Base-by-base conservation (phyloP, 2,329 filamentous ascomycete species). In the Alternaria rosae region DNA sequence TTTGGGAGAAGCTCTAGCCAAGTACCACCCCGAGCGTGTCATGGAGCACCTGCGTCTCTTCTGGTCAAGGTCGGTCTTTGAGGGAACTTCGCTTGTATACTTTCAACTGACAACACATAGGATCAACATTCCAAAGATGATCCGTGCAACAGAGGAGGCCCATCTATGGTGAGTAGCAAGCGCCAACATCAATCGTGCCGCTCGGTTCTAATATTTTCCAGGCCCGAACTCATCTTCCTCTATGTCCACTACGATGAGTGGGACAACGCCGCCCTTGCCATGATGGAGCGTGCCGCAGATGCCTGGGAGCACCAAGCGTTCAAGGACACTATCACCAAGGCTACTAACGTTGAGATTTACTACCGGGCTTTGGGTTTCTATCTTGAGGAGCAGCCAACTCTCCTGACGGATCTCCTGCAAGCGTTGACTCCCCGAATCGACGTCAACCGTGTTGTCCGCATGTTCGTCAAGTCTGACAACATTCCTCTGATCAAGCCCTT, bases 1-100 rank as follows among this genome's bases (percentile, higher is more conserved):
- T 73, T 83, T 99, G 15, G 95, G 94, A 42, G 94, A 97, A 81
- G 94, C 94, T 6, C 85, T 99, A 45, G 92, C 93, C 70, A 97
- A 92, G 81, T 99, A 98, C 79, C 94, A 96, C 75, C 94, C 96
- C 5, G 95, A 97, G 76, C 91, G 92, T 64, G 89, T 97, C 23
- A 97, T 99, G 94, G 95, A 99, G 83, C 95, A 99, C 80, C 88
- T 99, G 68, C 97, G 97, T 83, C 88, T 99, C 54, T 99, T 99
- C 88, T 99, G 95, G 95, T 38, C 35, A 38, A 38, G 35, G 35
- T 38, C 8, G 35, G 35, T 38, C 1, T 38, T 17, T 1, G n/a
- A 38, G 35, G 17, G 6, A 38, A 38, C 5, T 38, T 38, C 35
- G n/a, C n/a, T 38, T 38, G 3, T 38, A 3, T 17, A n/a, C 41